Conservation (phyloP, 306 rosid genomes). For the Acacia crassicarpa region DNA sequence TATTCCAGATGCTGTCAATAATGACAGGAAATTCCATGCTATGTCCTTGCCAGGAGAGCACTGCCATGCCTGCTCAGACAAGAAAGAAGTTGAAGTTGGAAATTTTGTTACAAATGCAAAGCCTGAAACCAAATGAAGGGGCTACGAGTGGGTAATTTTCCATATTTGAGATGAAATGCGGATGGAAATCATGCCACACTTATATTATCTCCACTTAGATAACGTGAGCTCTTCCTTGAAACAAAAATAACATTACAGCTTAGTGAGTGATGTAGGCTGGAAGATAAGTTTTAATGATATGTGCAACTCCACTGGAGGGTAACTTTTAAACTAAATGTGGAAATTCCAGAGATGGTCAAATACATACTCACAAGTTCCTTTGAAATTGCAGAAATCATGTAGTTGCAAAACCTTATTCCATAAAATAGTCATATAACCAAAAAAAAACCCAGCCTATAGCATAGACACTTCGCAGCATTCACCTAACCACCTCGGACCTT, state of each 20-base stretch:
- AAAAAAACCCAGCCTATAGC: neutral
- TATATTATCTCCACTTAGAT: neutral
- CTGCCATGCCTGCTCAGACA: constrained; percentile 58
- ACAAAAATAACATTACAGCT: neutral
- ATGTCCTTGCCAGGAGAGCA: constrained; percentile 66
- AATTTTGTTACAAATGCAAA: neutral
- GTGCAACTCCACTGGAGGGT: neutral
- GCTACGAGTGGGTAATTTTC: neutral
- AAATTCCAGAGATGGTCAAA: neutral
- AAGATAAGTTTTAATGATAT: neutral
- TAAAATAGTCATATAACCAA: neutral
- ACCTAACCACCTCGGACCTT: neutral
- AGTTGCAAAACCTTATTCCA: neutral
- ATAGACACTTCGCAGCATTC: neutral
- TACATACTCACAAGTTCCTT: neutral
- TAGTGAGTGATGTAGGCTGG: neutral
- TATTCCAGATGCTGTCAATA: constrained; percentile 63
- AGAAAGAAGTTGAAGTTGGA: constrained; percentile 18
- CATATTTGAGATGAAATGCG: neutral
- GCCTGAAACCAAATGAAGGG: constrained; percentile 1
- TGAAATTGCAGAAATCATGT: neutral
- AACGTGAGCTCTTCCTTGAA: constrained; percentile 16
- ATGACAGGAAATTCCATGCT: constrained; percentile 62
- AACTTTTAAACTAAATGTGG: neutral
- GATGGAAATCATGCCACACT: neutral